Conservation (phyloP, 495 filamentous ascomycete genomes). For the Staphylotrichum longicolle region DNA sequence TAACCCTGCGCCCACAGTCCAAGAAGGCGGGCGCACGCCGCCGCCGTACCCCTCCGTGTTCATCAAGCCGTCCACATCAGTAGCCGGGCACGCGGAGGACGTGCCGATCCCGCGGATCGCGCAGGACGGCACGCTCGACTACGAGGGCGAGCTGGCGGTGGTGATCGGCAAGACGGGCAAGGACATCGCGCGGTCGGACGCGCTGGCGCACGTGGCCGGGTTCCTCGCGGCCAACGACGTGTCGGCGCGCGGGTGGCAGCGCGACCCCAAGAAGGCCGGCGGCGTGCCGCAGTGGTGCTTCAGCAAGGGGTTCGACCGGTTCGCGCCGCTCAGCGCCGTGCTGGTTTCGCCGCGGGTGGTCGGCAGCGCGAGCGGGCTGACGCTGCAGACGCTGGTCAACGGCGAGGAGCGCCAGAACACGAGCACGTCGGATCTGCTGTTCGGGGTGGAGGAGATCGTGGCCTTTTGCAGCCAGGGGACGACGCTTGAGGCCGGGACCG, state of each 20-base stretch:
- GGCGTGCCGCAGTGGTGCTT: slow-evolving; percentile 34
- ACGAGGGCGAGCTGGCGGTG: slow-evolving; percentile 32
- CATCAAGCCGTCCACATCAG: neutral
- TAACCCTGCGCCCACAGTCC: neutral
- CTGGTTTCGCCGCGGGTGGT: slow-evolving; percentile 42
- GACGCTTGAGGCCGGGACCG: slow-evolving; percentile 34
- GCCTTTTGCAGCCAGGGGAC: slow-evolving; percentile 32
- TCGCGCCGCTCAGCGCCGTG: slow-evolving; percentile 44
- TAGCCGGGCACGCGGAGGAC: slow-evolving; percentile 16
- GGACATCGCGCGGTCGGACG: slow-evolving; percentile 30
- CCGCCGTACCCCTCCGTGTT: neutral
- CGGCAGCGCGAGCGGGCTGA: slow-evolving; percentile 6
- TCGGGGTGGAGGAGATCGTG: neutral
- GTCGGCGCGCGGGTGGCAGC: slow-evolving; percentile 1
- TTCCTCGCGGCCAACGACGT: neutral
- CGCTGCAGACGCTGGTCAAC: neutral
- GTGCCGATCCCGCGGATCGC: slow-evolving; percentile 23
- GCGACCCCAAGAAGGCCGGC: slow-evolving; percentile 34
- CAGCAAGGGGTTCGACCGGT: slow-evolving; percentile 38
- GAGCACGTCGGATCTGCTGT: neutral
- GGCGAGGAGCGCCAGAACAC: neutral
- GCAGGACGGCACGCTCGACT: slow-evolving; percentile 21
- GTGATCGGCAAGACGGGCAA: slow-evolving; percentile 33
- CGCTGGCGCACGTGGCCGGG: neutral
- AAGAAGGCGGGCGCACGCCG: neutral